These are phyloP conservation scores for Puccinia triticina DNA, from an alignment of 1,284 basidiomycete species.

Conservation along the genomic window DNA sequence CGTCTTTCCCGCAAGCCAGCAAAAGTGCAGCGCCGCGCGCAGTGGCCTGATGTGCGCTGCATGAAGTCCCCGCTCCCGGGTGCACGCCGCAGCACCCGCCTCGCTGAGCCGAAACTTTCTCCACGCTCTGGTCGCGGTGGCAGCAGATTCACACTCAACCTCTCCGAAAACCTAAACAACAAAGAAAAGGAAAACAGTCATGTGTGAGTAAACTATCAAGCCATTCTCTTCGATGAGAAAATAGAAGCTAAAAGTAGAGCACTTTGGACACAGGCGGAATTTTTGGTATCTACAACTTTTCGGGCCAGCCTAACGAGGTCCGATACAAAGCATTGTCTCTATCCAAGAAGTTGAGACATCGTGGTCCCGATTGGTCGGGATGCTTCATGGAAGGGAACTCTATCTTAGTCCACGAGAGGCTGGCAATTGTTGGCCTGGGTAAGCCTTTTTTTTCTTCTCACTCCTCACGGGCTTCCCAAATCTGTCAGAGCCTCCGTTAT, in stretches of 20 bases:
- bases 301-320: constrained; percentile 71
- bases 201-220: no score
- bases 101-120: no score
- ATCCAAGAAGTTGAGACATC: constrained; percentile 85
- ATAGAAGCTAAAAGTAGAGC: not conserved
- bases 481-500: not conserved
- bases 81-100: no score
- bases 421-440: constrained; percentile 98
- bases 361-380: constrained; percentile 95
- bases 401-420: constrained; percentile 73
- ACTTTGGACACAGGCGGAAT: constrained; percentile 55
- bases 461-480: not conserved
- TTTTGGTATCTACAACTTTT: constrained; percentile 65
- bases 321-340: constrained; percentile 73
- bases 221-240: not conserved
- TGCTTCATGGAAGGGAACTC: constrained; percentile 80
- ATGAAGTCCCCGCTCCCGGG: no score
- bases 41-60: no score
- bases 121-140: no score
- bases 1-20: no score
- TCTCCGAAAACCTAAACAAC: no score
- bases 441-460: constrained; percentile 53
- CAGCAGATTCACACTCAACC: no score
- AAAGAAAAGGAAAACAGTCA: no score
- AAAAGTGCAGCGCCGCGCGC: no score